Conservation (phyloP, 148 eudicot species). For the Chenopodium formosanum region DNA sequence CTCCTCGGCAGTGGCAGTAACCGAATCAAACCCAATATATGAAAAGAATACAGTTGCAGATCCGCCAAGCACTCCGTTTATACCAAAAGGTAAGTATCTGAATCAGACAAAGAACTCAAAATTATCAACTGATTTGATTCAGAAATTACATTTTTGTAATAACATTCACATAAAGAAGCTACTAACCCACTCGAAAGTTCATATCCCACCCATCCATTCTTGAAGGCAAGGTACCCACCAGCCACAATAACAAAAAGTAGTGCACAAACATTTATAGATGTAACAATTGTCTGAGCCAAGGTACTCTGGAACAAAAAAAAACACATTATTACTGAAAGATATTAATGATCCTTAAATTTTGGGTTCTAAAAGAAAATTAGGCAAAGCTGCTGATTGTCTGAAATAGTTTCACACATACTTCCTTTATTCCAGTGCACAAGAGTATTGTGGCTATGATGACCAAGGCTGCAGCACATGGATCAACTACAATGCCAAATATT, state of each 20-base stretch:
- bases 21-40: constrained; percentile 67
- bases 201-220: constrained; percentile 60
- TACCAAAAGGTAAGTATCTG: constrained; percentile 63
- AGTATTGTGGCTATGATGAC: constrained; percentile 51
- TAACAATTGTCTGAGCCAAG: constrained; percentile 49
- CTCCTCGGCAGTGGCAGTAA: constrained; percentile 74
- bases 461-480: constrained; percentile 59
- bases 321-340: constrained; percentile 11
- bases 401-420: constrained; percentile 35
- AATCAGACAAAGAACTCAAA: background rate
- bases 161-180: background rate
- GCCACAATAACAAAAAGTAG: constrained; percentile 51
- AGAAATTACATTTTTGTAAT: background rate
- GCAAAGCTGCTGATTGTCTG: background rate
- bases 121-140: background rate
- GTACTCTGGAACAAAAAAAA: constrained; percentile 44
- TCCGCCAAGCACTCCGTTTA: constrained; percentile 62
- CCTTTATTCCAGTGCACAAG: constrained; percentile 62
- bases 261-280: constrained; percentile 55
- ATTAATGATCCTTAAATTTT: constrained; percentile 6
- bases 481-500: constrained; percentile 46
- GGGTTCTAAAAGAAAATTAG: background rate
- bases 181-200: constrained; percentile 55
- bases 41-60: constrained; percentile 70
- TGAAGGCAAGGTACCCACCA: constrained; percentile 56